A percentile compares a stretch with the other conserved stretches of the same genome.
Conservation (phyloP, 441 rosid genomes). For the Breynia disticha region DNA sequence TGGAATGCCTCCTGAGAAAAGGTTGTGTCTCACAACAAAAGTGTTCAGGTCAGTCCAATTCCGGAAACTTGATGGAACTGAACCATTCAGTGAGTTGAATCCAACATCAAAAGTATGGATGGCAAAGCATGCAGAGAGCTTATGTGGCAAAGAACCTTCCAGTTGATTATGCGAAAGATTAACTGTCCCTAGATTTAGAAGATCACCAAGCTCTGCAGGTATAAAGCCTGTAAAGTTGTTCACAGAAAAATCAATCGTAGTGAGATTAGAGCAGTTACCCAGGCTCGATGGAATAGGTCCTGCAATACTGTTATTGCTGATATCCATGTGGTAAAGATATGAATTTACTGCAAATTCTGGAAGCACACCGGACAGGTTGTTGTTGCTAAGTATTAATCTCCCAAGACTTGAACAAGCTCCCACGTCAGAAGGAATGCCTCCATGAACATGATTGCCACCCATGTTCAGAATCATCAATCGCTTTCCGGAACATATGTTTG, state of each 20-base stretch:
- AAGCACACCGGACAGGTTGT: conserved; percentile 42
- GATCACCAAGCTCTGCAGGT: conserved; percentile 52
- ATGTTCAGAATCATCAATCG: conserved; percentile 33
- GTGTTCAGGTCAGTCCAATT: conserved; percentile 42
- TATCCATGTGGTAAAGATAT: conserved; percentile 34
- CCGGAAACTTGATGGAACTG: conserved; percentile 34
- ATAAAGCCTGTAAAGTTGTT: conserved; percentile 50
- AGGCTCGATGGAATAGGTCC: conserved; percentile 59
- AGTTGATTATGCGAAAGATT: conserved; percentile 53
- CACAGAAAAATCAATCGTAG: conserved; percentile 39
- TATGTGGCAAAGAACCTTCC: conserved; percentile 51
- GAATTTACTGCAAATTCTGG: conserved; percentile 40
- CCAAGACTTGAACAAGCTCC: conserved; percentile 47
- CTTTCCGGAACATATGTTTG: conserved; percentile 54
- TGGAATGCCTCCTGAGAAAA: conserved; percentile 60
- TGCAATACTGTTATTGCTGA: conserved; percentile 39
- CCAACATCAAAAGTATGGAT: conserved; percentile 46
- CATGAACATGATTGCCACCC: conserved; percentile 55
- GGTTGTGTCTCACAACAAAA: conserved; percentile 47
- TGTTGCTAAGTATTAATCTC: conserved; percentile 46
- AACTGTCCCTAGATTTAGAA: conserved; percentile 30
- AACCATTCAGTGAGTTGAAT: conserved; percentile 53
- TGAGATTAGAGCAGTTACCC: conserved; percentile 37
- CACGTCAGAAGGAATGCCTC: conserved; percentile 45
- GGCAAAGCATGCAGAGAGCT: conserved; percentile 40